These are phyloP conservation scores for Lipomyces starkeyi DNA, from an alignment of 805 yeast species.

Conservation along the genomic window DNA sequence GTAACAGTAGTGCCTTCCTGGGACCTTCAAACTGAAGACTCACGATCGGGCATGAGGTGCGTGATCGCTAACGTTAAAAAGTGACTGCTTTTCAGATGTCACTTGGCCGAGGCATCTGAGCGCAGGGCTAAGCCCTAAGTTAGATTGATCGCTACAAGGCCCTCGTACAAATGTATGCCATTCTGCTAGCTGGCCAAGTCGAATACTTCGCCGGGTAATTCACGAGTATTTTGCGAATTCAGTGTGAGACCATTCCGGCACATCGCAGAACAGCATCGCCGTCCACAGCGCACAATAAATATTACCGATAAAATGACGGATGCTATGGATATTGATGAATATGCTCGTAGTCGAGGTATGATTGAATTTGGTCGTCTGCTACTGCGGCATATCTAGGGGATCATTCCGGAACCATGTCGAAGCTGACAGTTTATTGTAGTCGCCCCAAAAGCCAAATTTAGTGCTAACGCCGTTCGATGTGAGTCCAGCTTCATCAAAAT, in stretches of 20 bases:
- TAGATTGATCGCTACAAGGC: neutral
- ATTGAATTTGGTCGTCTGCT: neutral
- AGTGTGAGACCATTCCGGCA: no score
- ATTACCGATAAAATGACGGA: constrained; percentile 25
- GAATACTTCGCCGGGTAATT: neutral
- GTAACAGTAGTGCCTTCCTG: neutral
- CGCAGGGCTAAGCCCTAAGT: constrained; percentile 25
- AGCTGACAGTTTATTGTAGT: constrained; percentile 7
- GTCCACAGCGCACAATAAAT: neutral
- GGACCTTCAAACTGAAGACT: neutral
- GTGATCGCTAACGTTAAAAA: neutral
- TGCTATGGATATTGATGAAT: constrained; percentile 34
- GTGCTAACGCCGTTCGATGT: constrained; percentile 34
- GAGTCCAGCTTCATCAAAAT: constrained; percentile 6
- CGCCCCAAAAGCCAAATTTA: constrained; percentile 28
- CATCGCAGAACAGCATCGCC: neutral
- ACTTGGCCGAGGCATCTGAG: neutral
- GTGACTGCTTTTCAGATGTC: constrained; percentile 17
- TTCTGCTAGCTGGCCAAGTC: no score
- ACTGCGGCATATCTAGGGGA: neutral
- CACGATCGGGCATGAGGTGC: neutral
- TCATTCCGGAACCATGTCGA: neutral
- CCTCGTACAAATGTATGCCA: neutral
- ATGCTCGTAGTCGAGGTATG: constrained; percentile 11
- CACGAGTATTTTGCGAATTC: neutral